A percentile compares a stretch with the other conserved stretches of the same genome.
Evolutionary conservation across 2,329 filamentous ascomycete genomes (phyloP).

Genomic region (Cladophialophora carrionii): DNA sequence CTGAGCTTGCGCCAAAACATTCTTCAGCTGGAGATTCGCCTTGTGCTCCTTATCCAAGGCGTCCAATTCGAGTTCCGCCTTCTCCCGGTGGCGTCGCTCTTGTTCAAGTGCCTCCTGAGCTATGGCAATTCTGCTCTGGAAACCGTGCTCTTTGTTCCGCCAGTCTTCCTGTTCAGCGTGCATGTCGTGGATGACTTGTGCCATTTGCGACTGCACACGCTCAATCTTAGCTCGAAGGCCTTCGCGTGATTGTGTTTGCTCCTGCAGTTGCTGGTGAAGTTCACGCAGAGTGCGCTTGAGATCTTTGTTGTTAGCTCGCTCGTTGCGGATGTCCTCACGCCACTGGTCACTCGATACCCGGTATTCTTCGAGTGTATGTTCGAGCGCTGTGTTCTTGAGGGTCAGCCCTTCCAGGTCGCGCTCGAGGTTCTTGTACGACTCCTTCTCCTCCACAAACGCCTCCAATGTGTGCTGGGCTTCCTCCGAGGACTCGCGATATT

Average conservation of each 20-base stretch:
- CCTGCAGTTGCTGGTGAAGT: conserved; percentile 76
- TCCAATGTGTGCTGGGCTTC: conserved; percentile 69
- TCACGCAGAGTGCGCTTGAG: conserved; percentile 49
- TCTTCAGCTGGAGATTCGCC: conserved; percentile 75
- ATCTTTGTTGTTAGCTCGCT: conserved; percentile 68
- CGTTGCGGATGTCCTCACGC: conserved; percentile 43
- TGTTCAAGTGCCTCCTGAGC: conserved; percentile 65
- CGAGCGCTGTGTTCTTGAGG: conserved; percentile 63
- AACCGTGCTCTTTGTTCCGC: conserved; percentile 68
- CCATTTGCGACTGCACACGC: conserved; percentile 85
- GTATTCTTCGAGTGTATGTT: conserved; percentile 67
- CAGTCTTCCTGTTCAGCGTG: conserved; percentile 79
- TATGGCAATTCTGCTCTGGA: conserved; percentile 57
- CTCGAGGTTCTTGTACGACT: conserved; percentile 63
- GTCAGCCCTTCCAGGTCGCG: conserved; percentile 58
- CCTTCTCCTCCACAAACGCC: conserved; percentile 68
- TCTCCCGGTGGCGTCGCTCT: conserved; percentile 66
- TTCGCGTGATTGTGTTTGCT: conserved; percentile 82
- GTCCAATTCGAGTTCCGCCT: conserved; percentile 63
- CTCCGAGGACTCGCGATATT: conserved; percentile 56
- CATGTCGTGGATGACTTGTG: conserved; percentile 74
- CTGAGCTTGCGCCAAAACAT: conserved; percentile 70
- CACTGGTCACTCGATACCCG: conserved; percentile 44
- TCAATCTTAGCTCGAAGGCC: conserved; percentile 83
- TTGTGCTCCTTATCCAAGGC: conserved; percentile 72